These are phyloP conservation scores for Leucocoprinus sp. DNA, from an alignment of 768 basidiomycete genomes.

Conservation along the genomic window DNA sequence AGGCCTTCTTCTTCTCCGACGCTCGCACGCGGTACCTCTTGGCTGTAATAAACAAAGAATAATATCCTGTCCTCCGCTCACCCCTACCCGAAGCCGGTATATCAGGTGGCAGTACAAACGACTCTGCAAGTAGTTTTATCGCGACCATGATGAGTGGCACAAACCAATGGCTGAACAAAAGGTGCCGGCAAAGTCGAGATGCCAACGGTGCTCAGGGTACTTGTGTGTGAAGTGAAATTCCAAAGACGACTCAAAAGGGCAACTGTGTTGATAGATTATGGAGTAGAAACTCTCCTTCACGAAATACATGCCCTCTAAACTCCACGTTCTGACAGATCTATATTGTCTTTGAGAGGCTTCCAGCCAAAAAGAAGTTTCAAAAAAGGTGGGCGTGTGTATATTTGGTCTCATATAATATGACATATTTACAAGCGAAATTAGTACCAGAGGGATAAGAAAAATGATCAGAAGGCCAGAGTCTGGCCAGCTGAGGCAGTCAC, in stretches of 20 bases:
- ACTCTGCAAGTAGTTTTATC: conserved; percentile 4
- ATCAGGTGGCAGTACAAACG: conserved; percentile 10
- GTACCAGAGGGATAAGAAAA: conserved; percentile 15
- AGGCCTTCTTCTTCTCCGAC: conserved; percentile 28
- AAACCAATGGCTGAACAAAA: not conserved
- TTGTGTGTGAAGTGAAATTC: too few species aligned
- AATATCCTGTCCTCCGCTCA: conserved; percentile 22
- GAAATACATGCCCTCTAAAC: not conserved
- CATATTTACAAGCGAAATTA: not conserved
- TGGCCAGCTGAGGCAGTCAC: conserved; percentile 22
- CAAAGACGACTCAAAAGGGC: too few species aligned
- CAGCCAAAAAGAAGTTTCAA: not conserved
- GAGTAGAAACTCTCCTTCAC: too few species aligned
- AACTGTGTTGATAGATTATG: too few species aligned
- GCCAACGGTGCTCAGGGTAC: too few species aligned
- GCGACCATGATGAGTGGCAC: not conserved
- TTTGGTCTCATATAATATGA: not conserved
- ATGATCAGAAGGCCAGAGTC: conserved; percentile 20
- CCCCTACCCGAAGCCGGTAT: conserved; percentile 1
- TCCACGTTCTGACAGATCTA: not conserved
- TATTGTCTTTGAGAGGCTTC: not conserved
- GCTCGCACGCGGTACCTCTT: conserved; percentile 51
- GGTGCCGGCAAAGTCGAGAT: not conserved
- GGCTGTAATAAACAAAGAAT: conserved; percentile 44
- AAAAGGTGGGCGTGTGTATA: not conserved